Conservation (phyloP, 441 rosid genomes). For the Croton laevigatus region DNA sequence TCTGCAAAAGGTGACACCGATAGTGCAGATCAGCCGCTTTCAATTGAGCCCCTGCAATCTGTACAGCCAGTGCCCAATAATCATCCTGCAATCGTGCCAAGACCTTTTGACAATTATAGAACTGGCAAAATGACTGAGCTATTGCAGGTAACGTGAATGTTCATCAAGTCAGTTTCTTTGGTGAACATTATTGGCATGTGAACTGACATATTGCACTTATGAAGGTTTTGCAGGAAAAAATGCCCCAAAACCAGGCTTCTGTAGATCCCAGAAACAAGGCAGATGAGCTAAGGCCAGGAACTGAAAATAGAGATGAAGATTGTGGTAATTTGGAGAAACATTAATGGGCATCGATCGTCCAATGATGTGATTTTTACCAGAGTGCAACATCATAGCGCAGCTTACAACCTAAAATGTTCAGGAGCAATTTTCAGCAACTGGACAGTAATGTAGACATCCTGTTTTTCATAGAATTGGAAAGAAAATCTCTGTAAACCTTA, state of each 20-base stretch:
- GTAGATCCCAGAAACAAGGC: constrained; percentile 8
- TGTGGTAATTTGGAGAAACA: constrained; percentile 8
- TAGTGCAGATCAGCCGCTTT: constrained; percentile 44
- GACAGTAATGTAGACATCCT: background rate
- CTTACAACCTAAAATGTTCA: background rate
- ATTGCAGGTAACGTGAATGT: constrained; percentile 51
- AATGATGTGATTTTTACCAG: background rate
- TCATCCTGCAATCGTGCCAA: constrained; percentile 38
- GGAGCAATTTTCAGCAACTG: background rate
- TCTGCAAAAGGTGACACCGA: constrained; percentile 29
- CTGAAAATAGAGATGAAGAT: constrained; percentile 12
- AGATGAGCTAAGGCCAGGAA: constrained; percentile 7
- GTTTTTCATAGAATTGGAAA: constrained; percentile 8
- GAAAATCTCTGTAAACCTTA: constrained; percentile 1
- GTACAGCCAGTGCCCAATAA: constrained; percentile 39
- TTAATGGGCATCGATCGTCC: constrained; percentile 6
- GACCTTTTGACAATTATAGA: constrained; percentile 45
- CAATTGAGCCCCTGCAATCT: constrained; percentile 65
- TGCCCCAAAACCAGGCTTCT: constrained; percentile 42
- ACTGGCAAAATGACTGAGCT: constrained; percentile 78
- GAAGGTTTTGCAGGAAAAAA: constrained; percentile 89
- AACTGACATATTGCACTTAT: constrained; percentile 11
- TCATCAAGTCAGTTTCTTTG: background rate
- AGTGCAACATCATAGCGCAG: background rate
- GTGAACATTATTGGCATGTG: background rate